A percentile compares a stretch with the other conserved stretches of the same genome.
These are phyloP conservation scores for Mucor irregularis DNA, from an alignment of 371 early-diverging fungal genomes.

Conservation along the genomic window DNA sequence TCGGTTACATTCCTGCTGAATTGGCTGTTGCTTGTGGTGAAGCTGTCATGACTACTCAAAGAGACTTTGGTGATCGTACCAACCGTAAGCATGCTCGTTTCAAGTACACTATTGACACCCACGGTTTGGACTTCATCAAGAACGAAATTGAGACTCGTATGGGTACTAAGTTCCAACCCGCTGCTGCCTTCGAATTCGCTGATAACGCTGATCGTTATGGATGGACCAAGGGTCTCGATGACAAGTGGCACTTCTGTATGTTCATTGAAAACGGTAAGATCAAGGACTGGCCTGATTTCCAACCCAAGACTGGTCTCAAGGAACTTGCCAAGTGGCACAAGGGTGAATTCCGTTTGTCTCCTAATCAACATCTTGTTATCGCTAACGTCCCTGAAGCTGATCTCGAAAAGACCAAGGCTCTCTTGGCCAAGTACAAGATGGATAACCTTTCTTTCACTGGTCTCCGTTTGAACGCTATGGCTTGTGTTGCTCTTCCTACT, in stretches of 20 bases:
- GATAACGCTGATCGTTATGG: conserved; percentile 93
- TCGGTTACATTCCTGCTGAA: conserved; percentile 82
- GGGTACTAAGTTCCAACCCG: conserved; percentile 68
- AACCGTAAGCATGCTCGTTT: conserved; percentile 97
- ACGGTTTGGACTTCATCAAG: conserved; percentile 88
- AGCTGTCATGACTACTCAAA: conserved; percentile 88
- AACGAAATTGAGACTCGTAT: conserved; percentile 79
- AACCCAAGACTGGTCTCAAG: conserved; percentile 76
- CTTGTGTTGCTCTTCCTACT: conserved; percentile 93
- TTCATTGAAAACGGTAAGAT: conserved; percentile 92
- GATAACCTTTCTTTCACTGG: conserved; percentile 80
- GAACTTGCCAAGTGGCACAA: conserved; percentile 79
- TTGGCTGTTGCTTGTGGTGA: conserved; percentile 80
- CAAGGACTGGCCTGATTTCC: conserved; percentile 80
- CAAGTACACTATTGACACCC: conserved; percentile 96
- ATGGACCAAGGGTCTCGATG: conserved; percentile 76
- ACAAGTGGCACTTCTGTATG: conserved; percentile 84
- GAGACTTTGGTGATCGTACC: conserved; percentile 92
- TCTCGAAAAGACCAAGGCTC: conserved; percentile 66
- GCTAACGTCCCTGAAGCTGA: conserved; percentile 75
- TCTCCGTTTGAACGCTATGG: conserved; percentile 88
- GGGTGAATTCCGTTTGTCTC: conserved; percentile 84
- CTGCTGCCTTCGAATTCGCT: conserved; percentile 71
- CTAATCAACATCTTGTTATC: conserved; percentile 89
- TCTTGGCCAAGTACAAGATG: conserved; percentile 78